Conservation (phyloP, 768 basidiomycete genomes). For the Tylopilus balloui region DNA sequence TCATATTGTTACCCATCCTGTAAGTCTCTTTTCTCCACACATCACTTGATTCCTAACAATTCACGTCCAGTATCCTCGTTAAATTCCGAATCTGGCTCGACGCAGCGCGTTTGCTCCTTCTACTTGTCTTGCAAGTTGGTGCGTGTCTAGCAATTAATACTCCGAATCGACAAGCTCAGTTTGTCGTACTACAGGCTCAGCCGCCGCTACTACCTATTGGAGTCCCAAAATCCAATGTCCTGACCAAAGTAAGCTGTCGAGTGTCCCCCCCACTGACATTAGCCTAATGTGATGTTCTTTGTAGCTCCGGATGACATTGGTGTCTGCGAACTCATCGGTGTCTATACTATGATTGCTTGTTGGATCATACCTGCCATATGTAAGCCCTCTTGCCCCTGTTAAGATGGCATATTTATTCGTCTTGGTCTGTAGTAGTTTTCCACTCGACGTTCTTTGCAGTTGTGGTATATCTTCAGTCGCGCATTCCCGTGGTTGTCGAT, state of each 20-base stretch:
- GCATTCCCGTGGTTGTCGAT: slow-evolving; percentile 23
- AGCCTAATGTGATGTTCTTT: not conserved
- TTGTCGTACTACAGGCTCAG: slow-evolving; percentile 33
- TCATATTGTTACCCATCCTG: slow-evolving; percentile 42
- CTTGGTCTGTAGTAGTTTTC: slow-evolving; percentile 33
- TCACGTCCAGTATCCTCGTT: slow-evolving; percentile 37
- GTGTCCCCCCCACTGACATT: not conserved
- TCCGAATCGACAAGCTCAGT: not conserved
- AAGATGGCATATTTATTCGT: slow-evolving; percentile 2
- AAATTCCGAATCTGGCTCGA: slow-evolving; percentile 53
- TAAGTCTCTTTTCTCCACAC: slow-evolving; percentile 23
- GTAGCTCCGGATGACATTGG: slow-evolving; percentile 39
- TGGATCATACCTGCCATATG: slow-evolving; percentile 53
- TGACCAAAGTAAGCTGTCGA: slow-evolving; percentile 34
- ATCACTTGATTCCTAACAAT: not conserved
- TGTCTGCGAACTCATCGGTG: slow-evolving; percentile 45
- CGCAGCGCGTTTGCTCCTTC: slow-evolving; percentile 43
- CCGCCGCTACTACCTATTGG: slow-evolving; percentile 41
- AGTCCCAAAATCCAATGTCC: slow-evolving; percentile 42
- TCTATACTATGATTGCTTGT: slow-evolving; percentile 46
- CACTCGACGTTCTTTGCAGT: slow-evolving; percentile 41
- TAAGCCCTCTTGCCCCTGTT: slow-evolving; percentile 29
- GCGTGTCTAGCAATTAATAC: slow-evolving; percentile 6
- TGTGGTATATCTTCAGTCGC: slow-evolving; percentile 35
- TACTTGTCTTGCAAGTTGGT: slow-evolving; percentile 47